Conservation (phyloP, 371 early-diverging fungal genomes). For the Circinella minor region DNA sequence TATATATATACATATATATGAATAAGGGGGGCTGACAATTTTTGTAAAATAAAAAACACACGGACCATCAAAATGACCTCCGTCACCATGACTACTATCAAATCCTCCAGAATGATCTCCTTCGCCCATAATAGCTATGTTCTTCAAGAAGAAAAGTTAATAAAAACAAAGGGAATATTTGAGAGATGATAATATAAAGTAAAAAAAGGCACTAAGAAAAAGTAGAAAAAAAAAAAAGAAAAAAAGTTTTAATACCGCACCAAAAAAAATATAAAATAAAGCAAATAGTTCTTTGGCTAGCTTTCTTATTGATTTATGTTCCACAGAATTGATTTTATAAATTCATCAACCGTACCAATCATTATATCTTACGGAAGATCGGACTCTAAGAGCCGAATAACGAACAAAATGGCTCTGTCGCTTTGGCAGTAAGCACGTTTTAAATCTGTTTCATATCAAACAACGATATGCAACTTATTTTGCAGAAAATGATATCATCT, state of each 20-base stretch:
- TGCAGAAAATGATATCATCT: too few relatives aligned
- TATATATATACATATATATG: too few relatives aligned
- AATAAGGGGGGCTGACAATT: background rate
- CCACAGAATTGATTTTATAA: background rate
- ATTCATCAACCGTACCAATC: background rate
- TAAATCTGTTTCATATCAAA: background rate
- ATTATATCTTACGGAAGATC: background rate
- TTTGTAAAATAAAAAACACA: background rate
- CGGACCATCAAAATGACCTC: background rate
- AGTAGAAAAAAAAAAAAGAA: background rate
- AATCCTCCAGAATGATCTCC: background rate
- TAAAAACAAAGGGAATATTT: background rate
- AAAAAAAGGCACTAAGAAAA: background rate
- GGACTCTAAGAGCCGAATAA: background rate
- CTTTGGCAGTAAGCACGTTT: slow-evolving; percentile 1
- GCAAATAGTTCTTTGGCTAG: too few relatives aligned
- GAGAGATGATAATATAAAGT: background rate
- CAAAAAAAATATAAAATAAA: background rate
- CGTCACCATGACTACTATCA: background rate
- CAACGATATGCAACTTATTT: too few relatives aligned
- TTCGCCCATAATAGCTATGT: background rate
- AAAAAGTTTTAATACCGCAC: slow-evolving; percentile 5
- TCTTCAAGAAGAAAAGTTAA: too few relatives aligned
- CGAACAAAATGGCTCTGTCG: background rate
- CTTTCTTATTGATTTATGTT: background rate